Evolutionary conservation across 768 basidiomycete species (phyloP).

Genomic region (Tricholoma sp.): DNA sequence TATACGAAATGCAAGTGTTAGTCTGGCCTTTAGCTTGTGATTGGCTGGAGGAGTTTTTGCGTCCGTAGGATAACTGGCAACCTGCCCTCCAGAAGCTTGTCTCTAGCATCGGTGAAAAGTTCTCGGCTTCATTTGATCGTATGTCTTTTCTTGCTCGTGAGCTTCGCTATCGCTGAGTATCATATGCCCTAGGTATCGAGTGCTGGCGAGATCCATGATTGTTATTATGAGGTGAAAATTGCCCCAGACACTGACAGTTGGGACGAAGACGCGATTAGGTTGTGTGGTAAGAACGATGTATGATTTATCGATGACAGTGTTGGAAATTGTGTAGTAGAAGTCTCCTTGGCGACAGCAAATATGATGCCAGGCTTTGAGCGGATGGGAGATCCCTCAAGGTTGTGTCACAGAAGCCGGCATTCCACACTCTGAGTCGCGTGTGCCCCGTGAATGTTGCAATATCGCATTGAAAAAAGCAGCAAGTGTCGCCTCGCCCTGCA

Average conservation of each 20-base stretch:
- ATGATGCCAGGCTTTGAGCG: neutral
- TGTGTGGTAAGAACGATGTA: neutral
- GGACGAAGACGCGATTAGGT: neutral
- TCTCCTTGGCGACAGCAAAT: neutral
- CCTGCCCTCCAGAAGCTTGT: slow-evolving; percentile 79
- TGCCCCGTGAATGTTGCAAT: neutral
- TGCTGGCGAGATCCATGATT: slow-evolving; percentile 86
- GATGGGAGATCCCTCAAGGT: neutral
- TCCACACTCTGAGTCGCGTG: neutral
- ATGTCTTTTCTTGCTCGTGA: slow-evolving; percentile 24
- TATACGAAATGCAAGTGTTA: slow-evolving; percentile 62
- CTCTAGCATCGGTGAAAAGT: slow-evolving; percentile 74
- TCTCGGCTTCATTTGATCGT: slow-evolving; percentile 91
- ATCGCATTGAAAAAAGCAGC: neutral
- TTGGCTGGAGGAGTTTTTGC: neutral
- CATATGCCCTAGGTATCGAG: slow-evolving; percentile 59
- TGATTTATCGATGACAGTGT: neutral
- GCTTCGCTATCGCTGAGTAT: neutral
- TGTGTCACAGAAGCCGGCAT: neutral
- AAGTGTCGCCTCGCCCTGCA: too few relatives aligned
- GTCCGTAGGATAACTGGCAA: slow-evolving; percentile 72
- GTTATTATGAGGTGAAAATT: neutral
- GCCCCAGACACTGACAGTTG: neutral
- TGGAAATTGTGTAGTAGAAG: neutral
- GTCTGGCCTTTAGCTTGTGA: slow-evolving; percentile 13